phyloP scores from a whole-genome alignment of 805 yeast species.

The Kazachstania martiniae region DNA sequence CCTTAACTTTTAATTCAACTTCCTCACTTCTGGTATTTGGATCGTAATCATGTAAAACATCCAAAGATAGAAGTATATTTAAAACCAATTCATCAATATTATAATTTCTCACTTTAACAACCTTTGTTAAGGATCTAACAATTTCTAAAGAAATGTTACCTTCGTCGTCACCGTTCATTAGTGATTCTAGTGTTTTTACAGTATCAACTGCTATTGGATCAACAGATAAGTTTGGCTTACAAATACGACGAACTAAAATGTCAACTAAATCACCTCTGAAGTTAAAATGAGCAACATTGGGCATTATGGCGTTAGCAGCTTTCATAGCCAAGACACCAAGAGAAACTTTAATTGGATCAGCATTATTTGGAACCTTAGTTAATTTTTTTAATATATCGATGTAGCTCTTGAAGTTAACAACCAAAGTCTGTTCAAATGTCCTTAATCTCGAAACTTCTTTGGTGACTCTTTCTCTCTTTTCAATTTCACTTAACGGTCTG shows the following conservation, averaged over 20 bases:
- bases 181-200: conserved; percentile 52
- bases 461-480: conserved; percentile 70
- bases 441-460: conserved; percentile 73
- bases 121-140: conserved; percentile 54
- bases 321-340: conserved; percentile 51
- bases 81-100: conserved; percentile 77
- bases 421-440: conserved; percentile 69
- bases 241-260: conserved; percentile 56
- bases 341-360: conserved; percentile 20
- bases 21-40: conserved; percentile 46
- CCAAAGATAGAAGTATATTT: conserved; percentile 58
- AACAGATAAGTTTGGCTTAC: conserved; percentile 39
- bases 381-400: conserved; percentile 43
- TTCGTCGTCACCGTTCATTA: conserved; percentile 68
- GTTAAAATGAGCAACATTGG: conserved; percentile 68
- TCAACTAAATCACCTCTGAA: conserved; percentile 64
- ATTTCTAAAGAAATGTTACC: conserved; percentile 77
- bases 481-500: conserved; percentile 71
- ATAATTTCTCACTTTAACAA: conserved; percentile 61
- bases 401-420: conserved; percentile 57
- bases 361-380: conserved; percentile 29
- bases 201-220: conserved; percentile 45
- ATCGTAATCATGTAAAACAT: conserved; percentile 58
- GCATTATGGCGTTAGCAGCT: conserved; percentile 70
- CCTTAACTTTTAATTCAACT: conserved; percentile 35